These are phyloP conservation scores for Fusarium gaditjirri DNA, from an alignment of 2,329 filamentous ascomycete species.

Conservation along the genomic window DNA sequence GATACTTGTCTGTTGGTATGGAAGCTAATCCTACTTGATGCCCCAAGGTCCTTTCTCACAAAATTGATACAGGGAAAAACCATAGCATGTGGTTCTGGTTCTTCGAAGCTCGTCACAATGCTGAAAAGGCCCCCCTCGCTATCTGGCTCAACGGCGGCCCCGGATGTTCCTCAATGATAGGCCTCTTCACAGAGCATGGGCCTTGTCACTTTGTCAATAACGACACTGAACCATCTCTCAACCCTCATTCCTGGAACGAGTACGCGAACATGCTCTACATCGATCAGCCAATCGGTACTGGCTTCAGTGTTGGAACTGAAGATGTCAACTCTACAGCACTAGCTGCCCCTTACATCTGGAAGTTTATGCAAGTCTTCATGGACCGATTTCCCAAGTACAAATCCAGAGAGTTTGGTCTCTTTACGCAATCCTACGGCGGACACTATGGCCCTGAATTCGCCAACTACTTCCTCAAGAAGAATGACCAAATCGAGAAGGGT, in stretches of 20 bases:
- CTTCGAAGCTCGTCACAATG: slow-evolving; percentile 57
- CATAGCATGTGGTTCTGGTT: slow-evolving; percentile 59
- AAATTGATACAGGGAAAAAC: slow-evolving; percentile 26
- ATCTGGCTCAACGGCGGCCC: slow-evolving; percentile 63
- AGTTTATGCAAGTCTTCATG: slow-evolving; percentile 69
- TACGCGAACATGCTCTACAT: slow-evolving; percentile 76
- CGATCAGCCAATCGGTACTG: slow-evolving; percentile 64
- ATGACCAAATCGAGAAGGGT: slow-evolving; percentile 60
- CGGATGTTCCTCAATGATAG: slow-evolving; percentile 49
- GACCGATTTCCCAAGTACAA: slow-evolving; percentile 71
- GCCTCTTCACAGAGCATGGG: slow-evolving; percentile 75
- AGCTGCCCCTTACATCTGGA: slow-evolving; percentile 58
- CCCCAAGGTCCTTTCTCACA: slow-evolving; percentile 37
- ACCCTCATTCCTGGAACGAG: slow-evolving; percentile 72
- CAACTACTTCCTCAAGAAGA: slow-evolving; percentile 66
- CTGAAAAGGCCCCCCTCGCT: slow-evolving; percentile 56
- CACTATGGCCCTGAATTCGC: slow-evolving; percentile 68
- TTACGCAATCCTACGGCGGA: slow-evolving; percentile 67
- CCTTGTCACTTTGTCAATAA: slow-evolving; percentile 73
- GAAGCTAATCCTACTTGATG: slow-evolving; percentile 43
- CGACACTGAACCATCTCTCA: slow-evolving; percentile 52
- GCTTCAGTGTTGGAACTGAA: slow-evolving; percentile 45
- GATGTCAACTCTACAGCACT: slow-evolving; percentile 45
- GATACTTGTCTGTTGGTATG: slow-evolving; percentile 70
- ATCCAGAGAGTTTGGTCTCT: slow-evolving; percentile 66